These are phyloP conservation scores for Zoysia matrella DNA, from an alignment of 202 grass and related monocot genomes.

Conservation along the genomic window DNA sequence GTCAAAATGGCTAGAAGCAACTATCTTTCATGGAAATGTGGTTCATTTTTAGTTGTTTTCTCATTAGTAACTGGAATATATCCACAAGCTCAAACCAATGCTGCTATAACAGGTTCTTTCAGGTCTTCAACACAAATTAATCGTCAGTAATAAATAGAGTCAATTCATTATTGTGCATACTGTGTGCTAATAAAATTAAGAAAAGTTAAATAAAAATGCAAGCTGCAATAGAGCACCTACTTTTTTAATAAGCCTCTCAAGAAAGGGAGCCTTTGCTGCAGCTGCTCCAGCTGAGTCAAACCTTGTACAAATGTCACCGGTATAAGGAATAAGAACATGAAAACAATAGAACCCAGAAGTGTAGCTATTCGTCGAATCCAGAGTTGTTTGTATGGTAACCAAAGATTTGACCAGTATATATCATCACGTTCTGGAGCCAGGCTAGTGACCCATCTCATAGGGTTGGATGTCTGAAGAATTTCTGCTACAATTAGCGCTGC, in stretches of 20 bases:
- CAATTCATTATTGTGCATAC: constrained; percentile 17
- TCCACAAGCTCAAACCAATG: neutral
- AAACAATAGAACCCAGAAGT: constrained; percentile 72
- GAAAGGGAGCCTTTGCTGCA: constrained; percentile 82
- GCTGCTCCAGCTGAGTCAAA: constrained; percentile 79
- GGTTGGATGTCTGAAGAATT: constrained; percentile 91
- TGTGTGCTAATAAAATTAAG: constrained; percentile 22
- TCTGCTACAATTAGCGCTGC: constrained; percentile 73
- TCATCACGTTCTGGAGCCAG: constrained; percentile 85
- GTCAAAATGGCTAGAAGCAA: neutral
- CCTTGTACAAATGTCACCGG: constrained; percentile 93
- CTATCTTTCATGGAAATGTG: constrained; percentile 10
- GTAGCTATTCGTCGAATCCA: constrained; percentile 84
- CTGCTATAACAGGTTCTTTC: neutral
- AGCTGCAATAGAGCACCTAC: constrained; percentile 52
- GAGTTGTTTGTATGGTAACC: constrained; percentile 82
- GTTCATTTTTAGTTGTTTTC: neutral
- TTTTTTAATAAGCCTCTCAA: constrained; percentile 73
- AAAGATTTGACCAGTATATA: constrained; percentile 97
- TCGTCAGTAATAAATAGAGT: neutral
- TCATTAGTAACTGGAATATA: constrained; percentile 12
- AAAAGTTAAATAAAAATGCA: neutral
- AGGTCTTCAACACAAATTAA: constrained; percentile 7
- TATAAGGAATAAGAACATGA: constrained; percentile 83
- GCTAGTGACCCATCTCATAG: constrained; percentile 84